Percentiles rank a stretch among this genome's conserved stretches.
Evolutionary conservation across 1,284 basidiomycete species (phyloP).

Genomic region (Schizophyllum commune): DNA sequence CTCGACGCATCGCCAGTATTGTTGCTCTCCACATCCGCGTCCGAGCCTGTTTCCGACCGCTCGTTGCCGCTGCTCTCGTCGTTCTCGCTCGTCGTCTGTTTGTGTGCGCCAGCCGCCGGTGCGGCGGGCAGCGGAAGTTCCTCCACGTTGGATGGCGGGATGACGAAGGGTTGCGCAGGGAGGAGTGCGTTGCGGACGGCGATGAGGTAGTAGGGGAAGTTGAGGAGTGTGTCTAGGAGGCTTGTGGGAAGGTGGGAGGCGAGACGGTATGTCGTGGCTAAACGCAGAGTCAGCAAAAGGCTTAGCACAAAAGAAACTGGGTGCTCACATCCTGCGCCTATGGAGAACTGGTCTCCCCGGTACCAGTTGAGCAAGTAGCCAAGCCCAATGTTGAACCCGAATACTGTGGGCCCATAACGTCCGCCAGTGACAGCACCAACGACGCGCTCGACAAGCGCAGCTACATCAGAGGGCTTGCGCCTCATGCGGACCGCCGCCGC

Average conservation of each 20-base stretch:
- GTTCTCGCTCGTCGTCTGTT: neutral
- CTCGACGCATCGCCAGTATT: slow-evolving; percentile 33
- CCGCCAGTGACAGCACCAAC: slow-evolving; percentile 52
- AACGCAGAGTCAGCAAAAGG: slow-evolving; percentile 5
- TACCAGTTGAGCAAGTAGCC: slow-evolving; percentile 43
- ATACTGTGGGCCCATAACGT: slow-evolving; percentile 28
- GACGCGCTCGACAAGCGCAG: slow-evolving; percentile 49
- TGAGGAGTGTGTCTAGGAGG: slow-evolving; percentile 57
- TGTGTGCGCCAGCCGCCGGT: slow-evolving; percentile 2
- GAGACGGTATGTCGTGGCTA: slow-evolving; percentile 57
- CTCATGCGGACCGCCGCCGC: slow-evolving; percentile 26
- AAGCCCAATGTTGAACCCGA: slow-evolving; percentile 36
- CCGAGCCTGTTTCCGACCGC: slow-evolving; percentile 41
- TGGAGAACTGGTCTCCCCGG: slow-evolving; percentile 53
- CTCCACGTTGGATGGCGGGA: slow-evolving; percentile 12
- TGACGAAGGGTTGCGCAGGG: slow-evolving; percentile 37
- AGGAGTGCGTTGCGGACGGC: slow-evolving; percentile 52
- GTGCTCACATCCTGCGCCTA: slow-evolving; percentile 67
- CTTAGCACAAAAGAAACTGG: neutral
- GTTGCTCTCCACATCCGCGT: slow-evolving; percentile 61
- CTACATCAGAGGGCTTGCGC: slow-evolving; percentile 47
- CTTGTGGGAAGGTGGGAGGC: slow-evolving; percentile 63
- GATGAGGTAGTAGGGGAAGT: slow-evolving; percentile 57
- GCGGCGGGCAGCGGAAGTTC: neutral
- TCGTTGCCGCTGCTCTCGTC: slow-evolving; percentile 6